Conservation (phyloP, 2,329 filamentous ascomycete species). For the Xylariales sp. region DNA sequence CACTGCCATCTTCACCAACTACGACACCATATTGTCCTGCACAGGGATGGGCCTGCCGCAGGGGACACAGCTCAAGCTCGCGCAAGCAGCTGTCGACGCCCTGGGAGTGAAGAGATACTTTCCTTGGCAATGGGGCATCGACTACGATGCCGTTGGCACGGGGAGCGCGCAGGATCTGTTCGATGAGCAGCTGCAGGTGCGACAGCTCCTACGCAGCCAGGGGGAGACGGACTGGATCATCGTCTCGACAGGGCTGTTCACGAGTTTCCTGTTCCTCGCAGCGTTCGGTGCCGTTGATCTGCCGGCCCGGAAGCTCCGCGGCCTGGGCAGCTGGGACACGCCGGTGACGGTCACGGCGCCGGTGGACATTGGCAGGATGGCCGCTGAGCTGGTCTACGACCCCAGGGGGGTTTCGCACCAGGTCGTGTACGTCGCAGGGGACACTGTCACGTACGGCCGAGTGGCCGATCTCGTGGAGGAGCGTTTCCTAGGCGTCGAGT, state of each 20-base stretch:
- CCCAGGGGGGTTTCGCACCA: constrained; percentile 25
- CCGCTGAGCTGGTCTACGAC: constrained; percentile 50
- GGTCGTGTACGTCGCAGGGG: constrained; percentile 48
- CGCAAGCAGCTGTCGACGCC: constrained; percentile 48
- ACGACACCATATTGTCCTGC: constrained; percentile 54
- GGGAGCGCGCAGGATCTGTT: constrained; percentile 61
- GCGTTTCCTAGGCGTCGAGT: constrained; percentile 30
- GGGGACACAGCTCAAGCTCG: constrained; percentile 54
- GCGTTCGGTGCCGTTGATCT: constrained; percentile 60
- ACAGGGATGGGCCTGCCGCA: constrained; percentile 54
- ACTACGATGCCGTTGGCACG: constrained; percentile 61
- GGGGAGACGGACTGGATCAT: constrained; percentile 53
- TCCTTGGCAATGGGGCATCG: constrained; percentile 71
- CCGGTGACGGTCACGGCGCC: constrained; percentile 24
- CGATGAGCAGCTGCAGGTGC: constrained; percentile 61
- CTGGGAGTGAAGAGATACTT: constrained; percentile 50
- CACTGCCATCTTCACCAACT: constrained; percentile 35
- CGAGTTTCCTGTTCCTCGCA: constrained; percentile 62
- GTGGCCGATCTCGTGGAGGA: constrained; percentile 44
- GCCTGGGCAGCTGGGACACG: constrained; percentile 39
- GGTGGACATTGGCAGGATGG: constrained; percentile 57
- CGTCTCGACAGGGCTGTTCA: constrained; percentile 67
- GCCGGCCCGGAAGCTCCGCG: constrained; percentile 36
- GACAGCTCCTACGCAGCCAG: constrained; percentile 46
- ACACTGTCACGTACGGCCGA: constrained; percentile 46